These are phyloP conservation scores for Articulospora tetracladia DNA, from an alignment of 495 filamentous ascomycete species.

Conservation along the genomic window DNA sequence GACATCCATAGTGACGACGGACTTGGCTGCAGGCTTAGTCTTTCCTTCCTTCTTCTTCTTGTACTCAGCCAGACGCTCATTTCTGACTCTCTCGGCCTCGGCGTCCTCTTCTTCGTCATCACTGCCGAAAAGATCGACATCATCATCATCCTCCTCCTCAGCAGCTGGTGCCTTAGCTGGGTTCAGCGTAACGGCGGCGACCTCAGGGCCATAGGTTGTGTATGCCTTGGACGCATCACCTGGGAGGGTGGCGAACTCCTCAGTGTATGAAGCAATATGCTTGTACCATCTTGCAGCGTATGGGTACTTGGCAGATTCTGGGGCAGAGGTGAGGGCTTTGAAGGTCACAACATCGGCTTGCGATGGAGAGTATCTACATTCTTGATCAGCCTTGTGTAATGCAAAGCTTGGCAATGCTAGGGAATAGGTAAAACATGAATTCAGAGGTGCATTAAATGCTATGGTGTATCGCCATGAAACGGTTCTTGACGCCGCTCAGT, in stretches of 20 bases:
- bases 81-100: conserved; percentile 75
- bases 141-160: conserved; percentile 64
- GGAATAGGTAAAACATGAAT: conserved; percentile 27
- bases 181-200: conserved; percentile 67
- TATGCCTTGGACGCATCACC: conserved; percentile 86
- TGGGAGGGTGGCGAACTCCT: conserved; percentile 84
- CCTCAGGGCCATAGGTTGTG: conserved; percentile 90
- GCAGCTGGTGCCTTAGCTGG: conserved; percentile 77
- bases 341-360: conserved; percentile 95
- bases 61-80: conserved; percentile 88
- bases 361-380: conserved; percentile 68
- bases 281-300: conserved; percentile 97
- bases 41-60: conserved; percentile 95
- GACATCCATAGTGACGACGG: conserved; percentile 89
- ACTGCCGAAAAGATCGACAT: conserved; percentile 84
- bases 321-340: conserved; percentile 77
- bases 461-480: conserved; percentile 75
- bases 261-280: conserved; percentile 87
- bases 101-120: conserved; percentile 92
- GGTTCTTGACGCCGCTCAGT: conserved; percentile 98
- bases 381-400: conserved; percentile 28
- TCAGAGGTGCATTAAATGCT: conserved; percentile 82
- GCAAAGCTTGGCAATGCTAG: conserved; percentile 8
- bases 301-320: conserved; percentile 82
- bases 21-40: conserved; percentile 89